Evolutionary conservation across 108 stramenopile genomes (phyloP), one percentile per base, ranked within the genome.

Genomic region (Nitzschia sp.): DNA sequence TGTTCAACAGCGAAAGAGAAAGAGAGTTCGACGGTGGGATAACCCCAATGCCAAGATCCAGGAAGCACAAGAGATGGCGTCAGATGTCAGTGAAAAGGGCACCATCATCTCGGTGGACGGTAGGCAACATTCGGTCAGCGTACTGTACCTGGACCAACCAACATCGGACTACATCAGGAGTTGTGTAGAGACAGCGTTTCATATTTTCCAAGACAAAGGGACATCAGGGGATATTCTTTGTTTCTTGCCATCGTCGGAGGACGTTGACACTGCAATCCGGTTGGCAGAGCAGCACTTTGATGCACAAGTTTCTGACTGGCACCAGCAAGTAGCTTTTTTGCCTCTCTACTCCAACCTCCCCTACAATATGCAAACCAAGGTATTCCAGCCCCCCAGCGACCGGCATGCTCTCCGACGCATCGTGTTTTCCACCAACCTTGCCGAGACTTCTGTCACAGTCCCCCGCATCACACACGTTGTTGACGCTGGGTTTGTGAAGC

Each of bases 401-500:
- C 22, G 63, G 54, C 44, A 34, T 0, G 40, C 68, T 26, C n/a
- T 19, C 9, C 80, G 93, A 55, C 71, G 92, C 12, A 81, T 94
- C 34, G 77, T 97, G 43, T 87, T 86, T 64, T 89, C 94, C 14
- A 97, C 96, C 8, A 97, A 93, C 55, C 87, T 97, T 34, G 97
- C 97, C 12, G 98, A 98, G 69, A 96, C 96, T 46, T 91, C 89
- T 24, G 81, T 98, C 20, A 97, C 98, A 15, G 88, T 98, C 8
- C 94, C 93, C 19, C 67, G 79, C 50, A 87, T 98, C 43, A 83
- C 88, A 7, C 88, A 81, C 71, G 98, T 99, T 12, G 77, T 99
- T 53, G 99, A 99, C 71, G 79, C 90, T 53, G 99, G 99, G 11
- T 87, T 91, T 68, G 96, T 91, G 26, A 98, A 98, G 81, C 78